Percentiles rank a stretch among this genome's conserved stretches.
These are phyloP conservation scores for Nematocida sp. DNA, from an alignment of 371 early-diverging fungal genomes.

Conservation along the genomic window DNA sequence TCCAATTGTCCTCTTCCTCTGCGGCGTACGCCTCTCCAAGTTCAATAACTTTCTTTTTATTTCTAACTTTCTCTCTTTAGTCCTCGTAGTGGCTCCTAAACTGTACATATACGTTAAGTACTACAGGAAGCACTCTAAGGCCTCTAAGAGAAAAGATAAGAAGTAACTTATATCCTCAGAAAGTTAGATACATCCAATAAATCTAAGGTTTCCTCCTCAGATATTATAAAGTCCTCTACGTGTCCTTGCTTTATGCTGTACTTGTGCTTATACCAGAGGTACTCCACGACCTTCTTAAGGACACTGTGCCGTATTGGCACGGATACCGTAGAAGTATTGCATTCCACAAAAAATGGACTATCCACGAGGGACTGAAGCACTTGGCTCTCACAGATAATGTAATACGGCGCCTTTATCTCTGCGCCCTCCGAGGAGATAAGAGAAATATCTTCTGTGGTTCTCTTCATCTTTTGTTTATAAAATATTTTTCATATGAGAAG, in stretches of 20 bases:
- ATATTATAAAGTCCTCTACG: conserved; percentile 60
- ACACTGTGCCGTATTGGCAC: conserved; percentile 56
- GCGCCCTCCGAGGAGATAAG: not conserved
- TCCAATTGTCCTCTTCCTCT: conserved; percentile 64
- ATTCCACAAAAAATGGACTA: conserved; percentile 43
- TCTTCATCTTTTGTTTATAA: not conserved
- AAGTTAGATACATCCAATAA: conserved; percentile 65
- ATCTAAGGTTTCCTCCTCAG: conserved; percentile 63
- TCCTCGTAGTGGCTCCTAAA: conserved; percentile 65
- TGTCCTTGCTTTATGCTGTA: conserved; percentile 20
- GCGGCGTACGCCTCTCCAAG: conserved; percentile 57
- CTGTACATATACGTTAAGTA: conserved; percentile 20
- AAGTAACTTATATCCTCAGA: conserved; percentile 57
- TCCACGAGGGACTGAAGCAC: conserved; percentile 19
- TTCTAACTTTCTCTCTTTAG: conserved; percentile 57
- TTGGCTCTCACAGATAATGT: conserved; percentile 16
- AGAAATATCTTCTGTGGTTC: not conserved
- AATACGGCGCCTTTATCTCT: conserved; percentile 7
- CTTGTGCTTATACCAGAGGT: conserved; percentile 55
- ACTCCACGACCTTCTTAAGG: conserved; percentile 63
- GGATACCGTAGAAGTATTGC: not conserved
- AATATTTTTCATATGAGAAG: conserved; percentile 27
- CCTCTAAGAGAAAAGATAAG: not conserved
- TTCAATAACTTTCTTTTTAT: conserved; percentile 59
- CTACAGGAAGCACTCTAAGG: conserved; percentile 24